Evolutionary conservation across 73 alveolate genomes (phyloP).

Genomic region (Paramecium primaurelia): DNA sequence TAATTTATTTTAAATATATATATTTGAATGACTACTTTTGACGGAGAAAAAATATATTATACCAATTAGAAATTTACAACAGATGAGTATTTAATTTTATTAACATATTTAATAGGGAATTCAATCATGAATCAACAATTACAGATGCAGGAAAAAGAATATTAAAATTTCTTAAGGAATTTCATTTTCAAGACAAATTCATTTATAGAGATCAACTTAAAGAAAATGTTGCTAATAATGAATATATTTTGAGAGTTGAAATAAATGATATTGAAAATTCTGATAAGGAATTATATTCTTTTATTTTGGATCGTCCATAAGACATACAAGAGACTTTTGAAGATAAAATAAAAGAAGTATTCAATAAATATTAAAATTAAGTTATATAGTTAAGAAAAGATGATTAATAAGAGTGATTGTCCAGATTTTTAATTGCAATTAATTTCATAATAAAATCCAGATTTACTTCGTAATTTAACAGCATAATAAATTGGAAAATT

Average conservation of each 20-base stretch:
- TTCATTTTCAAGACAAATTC: background rate
- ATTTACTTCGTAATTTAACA: background rate
- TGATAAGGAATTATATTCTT: background rate
- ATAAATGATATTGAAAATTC: conserved; percentile 19
- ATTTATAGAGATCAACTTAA: background rate
- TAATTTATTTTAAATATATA: background rate
- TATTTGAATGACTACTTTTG: conserved; percentile 3
- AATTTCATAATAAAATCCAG: conserved; percentile 23
- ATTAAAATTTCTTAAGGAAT: background rate
- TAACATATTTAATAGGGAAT: background rate
- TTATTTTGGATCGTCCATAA: background rate
- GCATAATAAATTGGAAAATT: background rate
- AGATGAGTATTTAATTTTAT: background rate
- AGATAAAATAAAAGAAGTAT: background rate
- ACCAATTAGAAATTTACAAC: background rate
- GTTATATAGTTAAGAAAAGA: background rate
- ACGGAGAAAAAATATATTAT: conserved; percentile 14
- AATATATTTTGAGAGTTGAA: conserved; percentile 9
- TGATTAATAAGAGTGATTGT: background rate
- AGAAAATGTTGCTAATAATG: background rate
- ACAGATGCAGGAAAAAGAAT: background rate
- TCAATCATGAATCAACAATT: background rate
- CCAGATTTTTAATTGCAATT: conserved; percentile 18
- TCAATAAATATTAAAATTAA: background rate
- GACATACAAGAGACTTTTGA: background rate